Evolutionary conservation across 2,329 filamentous ascomycete genomes (phyloP), one percentile per base, ranked within the genome.

Genomic region (Thelonectria blattea): DNA sequence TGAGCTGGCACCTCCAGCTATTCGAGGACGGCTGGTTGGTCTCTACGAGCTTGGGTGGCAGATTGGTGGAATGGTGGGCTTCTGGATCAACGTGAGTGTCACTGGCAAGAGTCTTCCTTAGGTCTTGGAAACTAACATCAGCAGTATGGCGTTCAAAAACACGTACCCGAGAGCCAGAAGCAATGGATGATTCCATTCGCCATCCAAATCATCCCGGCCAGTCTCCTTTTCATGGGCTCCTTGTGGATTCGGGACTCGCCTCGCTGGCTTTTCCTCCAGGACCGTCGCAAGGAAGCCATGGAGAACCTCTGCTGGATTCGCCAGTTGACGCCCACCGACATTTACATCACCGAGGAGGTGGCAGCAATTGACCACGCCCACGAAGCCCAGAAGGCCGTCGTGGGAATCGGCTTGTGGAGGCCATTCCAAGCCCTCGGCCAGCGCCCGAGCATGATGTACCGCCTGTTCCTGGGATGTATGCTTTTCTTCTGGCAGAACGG

Each of bases 401-500:
- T 83, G 11, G 82, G 82, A 18, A 84, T 89, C 56, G 66, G 65
- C 4, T n/a, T 68, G 9, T 68, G 64, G 62, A 68, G 67, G 30
- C 66, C 66, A 14, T 68, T 68, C 62, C 39, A 64, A 5, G 66
- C 66, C 5, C 59, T 68, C 3, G 58, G 46, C 3, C 43, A 63
- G 11, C 57, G 62, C 17, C 65, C 66, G 5, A 68, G 59, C 83
- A 89, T 87, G 46, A 80, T 82, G 58, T 87, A 83, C 73, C 82
- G 87, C 45, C 81, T 90, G 64, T 83, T 88, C 70, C 79, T 90
- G 17, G 87, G 87, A 52, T 83, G 84, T 22, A 83, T 87, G 68
- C 78, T 91, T 14, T 89, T 89, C 79, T 79, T 89, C 64, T 89
- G 84, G 81, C 88, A 90, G 72, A 90, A 90, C 63, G 84, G 85